Percentiles rank a stretch among this genome's conserved stretches.
Evolutionary conservation across 352 stramenopile genomes (phyloP).

Genomic region (Pythium grandisporangium): DNA sequence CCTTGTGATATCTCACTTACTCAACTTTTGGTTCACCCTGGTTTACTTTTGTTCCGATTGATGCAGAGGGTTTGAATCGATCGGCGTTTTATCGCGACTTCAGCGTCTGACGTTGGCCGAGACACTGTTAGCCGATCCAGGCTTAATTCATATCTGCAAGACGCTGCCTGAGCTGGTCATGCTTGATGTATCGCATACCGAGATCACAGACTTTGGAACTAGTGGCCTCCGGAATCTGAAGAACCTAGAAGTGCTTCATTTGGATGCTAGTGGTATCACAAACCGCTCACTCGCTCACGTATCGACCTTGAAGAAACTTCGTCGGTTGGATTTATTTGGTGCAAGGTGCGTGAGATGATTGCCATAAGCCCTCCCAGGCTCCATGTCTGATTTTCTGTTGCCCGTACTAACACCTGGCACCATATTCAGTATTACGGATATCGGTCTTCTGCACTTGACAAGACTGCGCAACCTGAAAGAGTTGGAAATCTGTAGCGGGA

Average conservation of each 20-base stretch:
- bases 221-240: constrained; percentile 34
- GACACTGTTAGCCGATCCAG: constrained; percentile 46
- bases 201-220: constrained; percentile 53
- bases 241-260: constrained; percentile 42
- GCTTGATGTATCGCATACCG: constrained; percentile 62
- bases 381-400: no score
- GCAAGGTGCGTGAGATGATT: constrained; percentile 41
- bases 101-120: constrained; percentile 51
- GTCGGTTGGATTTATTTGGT: constrained; percentile 65
- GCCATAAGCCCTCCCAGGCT: no score
- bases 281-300: constrained; percentile 50
- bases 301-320: constrained; percentile 37
- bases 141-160: constrained; percentile 54
- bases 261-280: constrained; percentile 59
- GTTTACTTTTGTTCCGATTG: background rate
- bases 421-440: constrained; percentile 46
- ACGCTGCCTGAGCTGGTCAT: constrained; percentile 22
- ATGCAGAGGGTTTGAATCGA: constrained; percentile 57
- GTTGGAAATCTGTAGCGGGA: constrained; percentile 57
- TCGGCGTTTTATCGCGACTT: constrained; percentile 39
- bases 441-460: constrained; percentile 50
- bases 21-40: background rate
- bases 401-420: background rate
- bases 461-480: constrained; percentile 39
- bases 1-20: no score